Percentiles rank a stretch among this genome's conserved stretches.
phyloP scores from a whole-genome alignment of 345 rosid genomes.

The Barbarea vulgaris region DNA sequence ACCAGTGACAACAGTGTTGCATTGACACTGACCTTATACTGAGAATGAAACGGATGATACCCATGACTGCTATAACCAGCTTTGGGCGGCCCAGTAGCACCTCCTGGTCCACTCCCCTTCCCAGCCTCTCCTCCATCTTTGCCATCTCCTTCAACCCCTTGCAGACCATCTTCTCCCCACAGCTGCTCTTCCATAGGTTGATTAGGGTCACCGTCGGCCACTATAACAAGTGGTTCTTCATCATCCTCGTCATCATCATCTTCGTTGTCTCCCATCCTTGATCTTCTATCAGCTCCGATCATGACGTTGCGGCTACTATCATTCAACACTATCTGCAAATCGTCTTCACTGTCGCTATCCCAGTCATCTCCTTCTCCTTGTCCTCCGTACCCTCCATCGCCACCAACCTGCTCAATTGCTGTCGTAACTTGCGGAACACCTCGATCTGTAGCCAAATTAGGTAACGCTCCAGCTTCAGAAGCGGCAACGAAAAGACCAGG shows the following conservation, averaged over 20 bases:
- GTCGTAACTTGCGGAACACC: slow-evolving; percentile 14
- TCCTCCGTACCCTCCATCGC: slow-evolving; percentile 30
- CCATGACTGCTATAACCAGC: slow-evolving; percentile 82
- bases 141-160: slow-evolving; percentile 53
- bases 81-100: slow-evolving; percentile 53
- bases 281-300: slow-evolving; percentile 57
- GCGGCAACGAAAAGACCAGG: slow-evolving; percentile 57
- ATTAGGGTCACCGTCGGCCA: slow-evolving; percentile 61
- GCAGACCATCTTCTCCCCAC: slow-evolving; percentile 71
- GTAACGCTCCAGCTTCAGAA: slow-evolving; percentile 27
- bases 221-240: slow-evolving; percentile 69
- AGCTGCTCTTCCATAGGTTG: slow-evolving; percentile 67
- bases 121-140: slow-evolving; percentile 60
- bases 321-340: slow-evolving; percentile 89
- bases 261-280: slow-evolving; percentile 50
- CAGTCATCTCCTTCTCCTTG: slow-evolving; percentile 60
- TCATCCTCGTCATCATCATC: slow-evolving; percentile 81
- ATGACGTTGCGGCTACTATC: slow-evolving; percentile 60
- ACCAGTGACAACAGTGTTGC: slow-evolving; percentile 43
- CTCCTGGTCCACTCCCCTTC: slow-evolving; percentile 50
- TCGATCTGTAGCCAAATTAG: slow-evolving; percentile 38
- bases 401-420: slow-evolving; percentile 16
- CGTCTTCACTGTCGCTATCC: slow-evolving; percentile 99
- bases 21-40: slow-evolving; percentile 97
- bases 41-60: slow-evolving; percentile 96